Base-by-base conservation (phyloP, 306 rosid genomes). In the Quercus berberidifolia region DNA sequence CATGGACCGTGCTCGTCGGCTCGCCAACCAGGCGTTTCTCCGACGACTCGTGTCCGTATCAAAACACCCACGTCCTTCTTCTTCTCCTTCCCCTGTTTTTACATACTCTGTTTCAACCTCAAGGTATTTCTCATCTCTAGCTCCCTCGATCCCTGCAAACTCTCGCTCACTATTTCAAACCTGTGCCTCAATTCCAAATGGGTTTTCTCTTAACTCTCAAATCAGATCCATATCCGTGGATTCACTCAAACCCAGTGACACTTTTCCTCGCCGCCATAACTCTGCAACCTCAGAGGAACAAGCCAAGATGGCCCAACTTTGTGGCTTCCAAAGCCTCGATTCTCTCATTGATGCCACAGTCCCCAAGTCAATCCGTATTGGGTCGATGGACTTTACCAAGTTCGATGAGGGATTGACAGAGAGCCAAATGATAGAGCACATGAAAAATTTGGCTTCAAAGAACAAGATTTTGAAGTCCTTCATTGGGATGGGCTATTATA, bases 401-500 rank as follows among this genome's bases (percentile, higher is more conserved):
- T 96, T 96, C 14, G 98, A 96, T 38, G 91, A n/a, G 20, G 99
- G 99, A 18, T 72, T 93, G 55, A 96, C 97, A 0, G 99, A 96
- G 86, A 86, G 80, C 81, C 96, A 96, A 68, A 96, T 96, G 99
- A 83, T 93, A 15, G 93, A 89, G 60, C 99, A 96, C 75, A 93
- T 96, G 99, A 59, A 96, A 71, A 18, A 74, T 11, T 74, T 96
- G 78, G 99, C 98, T 0, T 83, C 99, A 1, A 90, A 91, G 74
- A 96, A 96, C 67, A 90, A 89, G 82, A 43, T 91, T 80, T 96
- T 91, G 71, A 96, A 91, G 78, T 91, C 97, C 0, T 88, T 14
- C 55, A 91, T 96, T 73, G 99, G 99, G 30, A 93, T 96, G 99
- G 99, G 99, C 12, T 96, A 96, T 78, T 90, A 91, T n/a, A 90